Evolutionary conservation across 2,329 filamentous ascomycete genomes (phyloP).

Genomic region (Alternaria arbusti): DNA sequence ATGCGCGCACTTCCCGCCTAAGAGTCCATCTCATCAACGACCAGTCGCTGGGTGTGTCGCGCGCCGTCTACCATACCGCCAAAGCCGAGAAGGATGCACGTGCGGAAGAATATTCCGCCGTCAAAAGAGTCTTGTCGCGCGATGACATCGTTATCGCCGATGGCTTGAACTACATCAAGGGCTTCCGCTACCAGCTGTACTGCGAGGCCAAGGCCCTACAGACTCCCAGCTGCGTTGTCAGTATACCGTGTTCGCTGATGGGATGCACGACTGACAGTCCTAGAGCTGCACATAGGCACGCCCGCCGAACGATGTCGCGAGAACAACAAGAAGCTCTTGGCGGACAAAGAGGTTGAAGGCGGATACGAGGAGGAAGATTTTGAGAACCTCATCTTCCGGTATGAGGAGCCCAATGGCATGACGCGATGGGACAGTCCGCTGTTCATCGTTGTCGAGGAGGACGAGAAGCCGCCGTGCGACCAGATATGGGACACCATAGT

Average conservation of each 20-base stretch:
- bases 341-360: conserved; percentile 44
- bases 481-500: conserved; percentile 76
- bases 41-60: conserved; percentile 71
- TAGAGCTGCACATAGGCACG: conserved; percentile 64
- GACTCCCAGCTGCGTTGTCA: conserved; percentile 76
- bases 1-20: conserved; percentile 58
- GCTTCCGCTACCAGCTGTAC: conserved; percentile 84
- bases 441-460: conserved; percentile 79
- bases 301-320: conserved; percentile 61
- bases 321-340: conserved; percentile 65
- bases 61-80: conserved; percentile 76
- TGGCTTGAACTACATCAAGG: conserved; percentile 86
- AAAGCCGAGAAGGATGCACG: conserved; percentile 84
- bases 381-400: conserved; percentile 80
- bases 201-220: conserved; percentile 82
- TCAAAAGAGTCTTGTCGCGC: conserved; percentile 75
- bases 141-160: conserved; percentile 81
- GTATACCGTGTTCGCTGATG: conserved; percentile 22
- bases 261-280: conserved; percentile 38
- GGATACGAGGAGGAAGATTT: conserved; percentile 68
- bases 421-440: conserved; percentile 83
- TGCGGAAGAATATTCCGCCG: conserved; percentile 75
- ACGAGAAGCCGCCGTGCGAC: conserved; percentile 70
- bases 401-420: conserved; percentile 88
- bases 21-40: conserved; percentile 78